Percentiles rank a stretch among this genome's conserved stretches.
phyloP scores from a whole-genome alignment of 179 eudicot species.

The Gypsophila paniculata region DNA sequence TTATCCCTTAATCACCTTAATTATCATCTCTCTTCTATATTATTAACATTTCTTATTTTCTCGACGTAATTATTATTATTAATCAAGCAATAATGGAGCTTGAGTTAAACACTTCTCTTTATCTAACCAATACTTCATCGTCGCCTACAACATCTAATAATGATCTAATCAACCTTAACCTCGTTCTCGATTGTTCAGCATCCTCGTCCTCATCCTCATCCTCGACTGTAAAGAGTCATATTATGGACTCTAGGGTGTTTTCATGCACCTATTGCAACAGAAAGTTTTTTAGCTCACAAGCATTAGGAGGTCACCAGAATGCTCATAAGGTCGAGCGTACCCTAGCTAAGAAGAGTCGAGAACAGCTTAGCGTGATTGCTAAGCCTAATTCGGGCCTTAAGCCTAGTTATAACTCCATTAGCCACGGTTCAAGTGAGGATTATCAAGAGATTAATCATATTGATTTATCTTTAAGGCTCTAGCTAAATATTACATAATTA shows the following conservation, averaged over 20 bases:
- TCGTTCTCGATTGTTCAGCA: slow-evolving; percentile 24
- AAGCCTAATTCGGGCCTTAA: background rate
- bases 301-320: slow-evolving; percentile 38
- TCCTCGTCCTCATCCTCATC: slow-evolving; percentile 26
- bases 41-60: background rate
- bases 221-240: background rate
- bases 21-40: background rate
- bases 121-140: slow-evolving; percentile 9
- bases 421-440: slow-evolving; percentile 10
- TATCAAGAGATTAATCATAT: slow-evolving; percentile 17
- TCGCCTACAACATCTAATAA: slow-evolving; percentile 16
- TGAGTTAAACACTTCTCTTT: slow-evolving; percentile 24
- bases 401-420: background rate
- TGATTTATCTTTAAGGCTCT: slow-evolving; percentile 30
- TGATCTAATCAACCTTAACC: slow-evolving; percentile 24
- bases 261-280: slow-evolving; percentile 36
- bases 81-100: slow-evolving; percentile 14
- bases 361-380: background rate
- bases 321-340: slow-evolving; percentile 36
- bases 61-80: background rate
- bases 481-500: background rate
- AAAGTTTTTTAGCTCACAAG: slow-evolving; percentile 34
- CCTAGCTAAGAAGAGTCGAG: slow-evolving; percentile 21
- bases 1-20: slow-evolving; percentile 13
- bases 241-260: slow-evolving; percentile 20